Conservation (phyloP, 2,329 filamentous ascomycete species). For the Alternaria consortialis region DNA sequence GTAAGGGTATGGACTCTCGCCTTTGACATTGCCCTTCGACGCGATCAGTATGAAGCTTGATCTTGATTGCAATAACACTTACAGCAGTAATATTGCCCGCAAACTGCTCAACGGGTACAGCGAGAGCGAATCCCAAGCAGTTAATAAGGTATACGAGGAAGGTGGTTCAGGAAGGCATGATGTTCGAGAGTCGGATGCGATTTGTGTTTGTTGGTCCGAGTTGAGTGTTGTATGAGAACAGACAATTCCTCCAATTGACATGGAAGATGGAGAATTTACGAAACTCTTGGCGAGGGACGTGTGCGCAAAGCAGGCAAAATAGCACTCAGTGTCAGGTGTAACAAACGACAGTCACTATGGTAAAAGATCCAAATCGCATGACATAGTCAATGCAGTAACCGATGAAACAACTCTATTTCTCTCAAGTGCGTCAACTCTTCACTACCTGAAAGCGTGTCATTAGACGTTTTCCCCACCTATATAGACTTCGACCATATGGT, state of each 20-base stretch:
- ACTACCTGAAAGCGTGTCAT: too few relatives aligned
- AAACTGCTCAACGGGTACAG: not conserved
- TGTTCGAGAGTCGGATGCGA: too few relatives aligned
- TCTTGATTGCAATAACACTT: not conserved
- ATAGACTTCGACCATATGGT: not conserved
- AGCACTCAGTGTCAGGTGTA: not conserved
- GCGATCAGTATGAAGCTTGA: not conserved
- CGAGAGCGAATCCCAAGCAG: not conserved
- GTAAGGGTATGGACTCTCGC: not conserved
- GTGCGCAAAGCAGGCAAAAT: not conserved
- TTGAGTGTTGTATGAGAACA: not conserved
- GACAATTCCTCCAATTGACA: not conserved
- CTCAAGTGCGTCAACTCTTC: not conserved
- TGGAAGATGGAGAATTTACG: not conserved
- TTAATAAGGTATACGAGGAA: not conserved
- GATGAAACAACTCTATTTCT: not conserved
- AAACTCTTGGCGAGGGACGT: not conserved
- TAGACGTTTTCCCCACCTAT: too few relatives aligned
- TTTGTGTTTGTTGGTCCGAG: not conserved
- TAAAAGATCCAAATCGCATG: not conserved
- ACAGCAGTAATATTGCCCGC: not conserved
- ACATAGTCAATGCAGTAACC: not conserved
- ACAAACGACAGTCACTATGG: not conserved
- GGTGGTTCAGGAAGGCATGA: not conserved
- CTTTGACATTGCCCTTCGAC: not conserved